Evolutionary conservation across 208 protist species (phyloP).

Genomic region (Tritrichomonas musculus): DNA sequence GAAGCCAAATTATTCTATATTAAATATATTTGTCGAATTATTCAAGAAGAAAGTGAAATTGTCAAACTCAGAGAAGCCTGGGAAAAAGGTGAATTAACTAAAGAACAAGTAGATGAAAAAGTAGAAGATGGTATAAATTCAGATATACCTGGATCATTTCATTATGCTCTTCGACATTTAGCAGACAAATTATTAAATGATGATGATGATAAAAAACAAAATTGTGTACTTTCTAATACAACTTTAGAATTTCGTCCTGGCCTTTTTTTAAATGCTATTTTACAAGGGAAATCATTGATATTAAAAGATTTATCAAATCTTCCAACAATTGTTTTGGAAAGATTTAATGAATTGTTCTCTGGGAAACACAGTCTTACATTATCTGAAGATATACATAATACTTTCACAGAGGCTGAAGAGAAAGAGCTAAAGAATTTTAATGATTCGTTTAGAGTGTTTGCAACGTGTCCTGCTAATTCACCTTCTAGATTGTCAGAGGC

Average conservation of each 20-base stretch:
- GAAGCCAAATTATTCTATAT: neutral
- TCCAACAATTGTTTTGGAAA: neutral
- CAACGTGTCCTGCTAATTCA: neutral
- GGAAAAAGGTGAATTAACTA: neutral
- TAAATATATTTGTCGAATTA: neutral
- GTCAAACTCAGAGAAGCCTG: neutral
- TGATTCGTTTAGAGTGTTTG: neutral
- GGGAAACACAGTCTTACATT: neutral
- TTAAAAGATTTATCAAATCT: neutral
- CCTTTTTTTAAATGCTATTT: neutral
- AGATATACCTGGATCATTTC: neutral
- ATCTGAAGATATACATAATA: neutral
- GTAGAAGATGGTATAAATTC: neutral
- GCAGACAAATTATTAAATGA: neutral
- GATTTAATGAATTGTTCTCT: conserved; percentile 1
- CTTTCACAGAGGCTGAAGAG: neutral
- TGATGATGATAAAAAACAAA: neutral
- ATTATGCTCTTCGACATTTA: neutral
- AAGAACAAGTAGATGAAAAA: neutral
- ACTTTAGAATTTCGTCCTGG: neutral
- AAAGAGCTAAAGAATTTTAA: neutral
- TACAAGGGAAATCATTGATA: neutral
- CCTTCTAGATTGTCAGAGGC: neutral
- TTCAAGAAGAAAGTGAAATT: neutral
- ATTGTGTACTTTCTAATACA: neutral